phyloP scores from a whole-genome alignment of 78 protist species.

The Planoprotostelium fungivorum region DNA sequence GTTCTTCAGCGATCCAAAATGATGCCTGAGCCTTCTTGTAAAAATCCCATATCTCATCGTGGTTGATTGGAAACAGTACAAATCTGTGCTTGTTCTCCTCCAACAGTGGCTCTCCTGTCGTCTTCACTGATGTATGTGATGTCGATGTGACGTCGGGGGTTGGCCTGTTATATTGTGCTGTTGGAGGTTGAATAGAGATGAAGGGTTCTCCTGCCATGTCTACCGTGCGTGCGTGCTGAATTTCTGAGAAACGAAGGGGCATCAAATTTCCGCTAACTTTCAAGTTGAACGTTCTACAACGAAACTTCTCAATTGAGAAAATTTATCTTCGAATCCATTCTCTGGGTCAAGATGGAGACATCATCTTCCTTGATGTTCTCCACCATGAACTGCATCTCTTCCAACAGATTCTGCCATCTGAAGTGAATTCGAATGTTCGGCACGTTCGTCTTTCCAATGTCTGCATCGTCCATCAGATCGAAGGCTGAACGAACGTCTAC shows the following conservation, averaged over 20 bases:
- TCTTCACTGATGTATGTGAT: too few relatives aligned
- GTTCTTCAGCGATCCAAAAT: constrained; percentile 97
- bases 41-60: constrained; percentile 85
- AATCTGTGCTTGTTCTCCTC: constrained; percentile 78
- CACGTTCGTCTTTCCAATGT: constrained; percentile 72
- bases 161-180: too few relatives aligned
- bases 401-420: constrained; percentile 73
- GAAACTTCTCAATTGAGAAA: background rate
- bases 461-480: background rate
- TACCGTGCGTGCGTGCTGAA: too few relatives aligned
- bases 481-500: background rate
- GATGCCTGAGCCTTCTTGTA: constrained; percentile 92
- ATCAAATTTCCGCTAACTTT: too few relatives aligned
- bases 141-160: too few relatives aligned
- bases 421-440: constrained; percentile 77
- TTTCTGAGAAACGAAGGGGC: too few relatives aligned
- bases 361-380: background rate
- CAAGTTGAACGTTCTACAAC: too few relatives aligned
- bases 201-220: too few relatives aligned
- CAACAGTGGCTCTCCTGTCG: constrained; percentile 62
- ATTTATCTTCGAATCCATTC: background rate
- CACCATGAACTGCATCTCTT: constrained; percentile 48
- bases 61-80: constrained; percentile 89
- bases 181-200: too few relatives aligned
- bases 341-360: background rate